Evolutionary conservation across 176 grass and related monocot genomes (phyloP), one percentile per base, ranked within the genome.

Genomic region (Triticum turgidum): DNA sequence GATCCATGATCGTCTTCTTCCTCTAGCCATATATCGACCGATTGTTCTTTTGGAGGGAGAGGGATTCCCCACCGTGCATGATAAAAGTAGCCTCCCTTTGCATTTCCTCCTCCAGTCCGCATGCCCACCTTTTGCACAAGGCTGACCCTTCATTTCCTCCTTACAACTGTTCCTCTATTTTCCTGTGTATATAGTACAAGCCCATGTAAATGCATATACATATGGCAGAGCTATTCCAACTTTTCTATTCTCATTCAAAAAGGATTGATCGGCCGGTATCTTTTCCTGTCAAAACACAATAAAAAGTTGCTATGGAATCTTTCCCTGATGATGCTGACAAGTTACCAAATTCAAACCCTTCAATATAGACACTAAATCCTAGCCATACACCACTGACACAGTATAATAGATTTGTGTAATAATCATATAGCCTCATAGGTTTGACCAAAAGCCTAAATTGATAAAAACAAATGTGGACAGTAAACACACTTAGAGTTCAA

Each of bases 41-140:
- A 67, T 14, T 17, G 21, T 30, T 63, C 41, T n/a, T 84, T 52
- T 56, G 32, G 47, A 65, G 37, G 27, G 29, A 76, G 12, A 4
- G 49, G 66, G 42, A 34, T 22, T 30, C 32, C 49, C 21, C 67
- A 61, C 47, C 67, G 29, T 83, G 33, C 42, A 35, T 41, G 56
- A 27, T 33, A 20, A 84, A 86, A 71, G 73, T 63, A 86, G 73
- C 79, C 64, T 90, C 79, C 88, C 39, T 1, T 90, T 73, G 38
- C 64, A 70, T 82, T 29, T 83, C 84, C 49, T 52, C 83, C 84
- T 78, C 88, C 70, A 77, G 84, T 86, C 49, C 24, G 39, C 73
- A 70, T 4, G 7, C 34, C 29, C 52, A 78, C 73, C 69, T 78
- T 86, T 54, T 72, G 38, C 52, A 72, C 73, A 71, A 65, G 11